phyloP scores from a whole-genome alignment of 73 alveolate genomes.

The Paramecium bursaria region DNA sequence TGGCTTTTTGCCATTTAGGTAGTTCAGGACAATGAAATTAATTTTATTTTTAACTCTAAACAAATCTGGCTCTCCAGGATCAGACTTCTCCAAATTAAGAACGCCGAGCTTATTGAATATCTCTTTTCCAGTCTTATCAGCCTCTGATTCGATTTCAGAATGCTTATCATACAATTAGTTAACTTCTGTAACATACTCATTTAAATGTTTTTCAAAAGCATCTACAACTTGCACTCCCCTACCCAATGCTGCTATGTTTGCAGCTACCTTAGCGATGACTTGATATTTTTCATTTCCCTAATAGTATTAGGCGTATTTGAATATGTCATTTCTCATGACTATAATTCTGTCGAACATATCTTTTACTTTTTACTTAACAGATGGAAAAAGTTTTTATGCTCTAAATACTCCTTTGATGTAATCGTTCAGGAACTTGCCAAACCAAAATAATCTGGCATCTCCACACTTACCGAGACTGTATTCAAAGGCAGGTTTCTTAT shows the following conservation, averaged over 20 bases:
- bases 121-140: neutral
- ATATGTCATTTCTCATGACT: neutral
- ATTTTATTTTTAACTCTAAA: too few species aligned
- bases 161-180: neutral
- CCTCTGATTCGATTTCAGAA: too few species aligned
- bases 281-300: neutral
- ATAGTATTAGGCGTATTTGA: neutral
- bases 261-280: neutral
- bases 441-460: slow-evolving; percentile 36
- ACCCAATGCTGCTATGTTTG: neutral
- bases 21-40: too few species aligned
- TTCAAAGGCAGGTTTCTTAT: too few species aligned
- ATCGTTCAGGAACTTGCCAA: neutral
- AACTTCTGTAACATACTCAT: neutral
- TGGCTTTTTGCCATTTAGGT: too few species aligned
- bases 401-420: neutral
- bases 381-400: slow-evolving; percentile 13
- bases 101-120: neutral
- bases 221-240: neutral
- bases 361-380: neutral
- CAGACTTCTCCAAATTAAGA: neutral
- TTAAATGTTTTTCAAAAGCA: neutral
- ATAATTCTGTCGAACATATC: slow-evolving; percentile 15
- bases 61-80: too few species aligned
- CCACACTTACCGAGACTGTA: slow-evolving; percentile 6